Evolutionary conservation across 805 yeast genomes (phyloP).

Genomic region (Candida takata): DNA sequence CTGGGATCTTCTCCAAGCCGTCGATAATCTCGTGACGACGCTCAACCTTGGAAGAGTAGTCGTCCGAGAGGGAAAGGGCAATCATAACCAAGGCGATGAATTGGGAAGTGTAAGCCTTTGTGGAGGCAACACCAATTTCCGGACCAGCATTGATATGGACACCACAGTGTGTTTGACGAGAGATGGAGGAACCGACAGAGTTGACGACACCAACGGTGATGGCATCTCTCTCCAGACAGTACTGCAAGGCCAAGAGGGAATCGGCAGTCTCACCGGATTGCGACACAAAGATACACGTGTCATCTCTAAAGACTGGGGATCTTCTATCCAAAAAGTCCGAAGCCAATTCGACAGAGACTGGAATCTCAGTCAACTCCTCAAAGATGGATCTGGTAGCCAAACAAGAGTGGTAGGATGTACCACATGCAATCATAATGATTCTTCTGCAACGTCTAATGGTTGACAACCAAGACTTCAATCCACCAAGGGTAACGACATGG

Average conservation of each 20-base stretch:
- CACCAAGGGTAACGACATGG: conserved; percentile 76
- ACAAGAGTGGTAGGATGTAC: conserved; percentile 98
- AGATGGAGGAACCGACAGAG: conserved; percentile 93
- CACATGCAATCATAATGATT: conserved; percentile 97
- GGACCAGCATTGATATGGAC: conserved; percentile 99
- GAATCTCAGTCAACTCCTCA: conserved; percentile 94
- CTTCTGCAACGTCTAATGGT: conserved; percentile 92
- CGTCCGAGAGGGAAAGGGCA: conserved; percentile 92
- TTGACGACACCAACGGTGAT: conserved; percentile 96
- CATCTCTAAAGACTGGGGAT: conserved; percentile 98
- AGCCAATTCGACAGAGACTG: conserved; percentile 87
- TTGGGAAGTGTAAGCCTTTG: conserved; percentile 98
- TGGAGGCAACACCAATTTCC: conserved; percentile 98
- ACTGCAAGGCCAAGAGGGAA: conserved; percentile 88
- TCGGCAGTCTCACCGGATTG: conserved; percentile 99
- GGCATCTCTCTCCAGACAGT: conserved; percentile 95
- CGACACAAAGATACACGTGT: conserved; percentile 93
- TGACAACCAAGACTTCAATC: conserved; percentile 75
- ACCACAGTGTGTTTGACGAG: conserved; percentile 98
- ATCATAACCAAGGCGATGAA: conserved; percentile 95
- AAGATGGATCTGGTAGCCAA: conserved; percentile 93
- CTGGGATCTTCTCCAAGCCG: conserved; percentile 79
- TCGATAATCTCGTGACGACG: conserved; percentile 84
- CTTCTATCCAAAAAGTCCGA: conserved; percentile 91
- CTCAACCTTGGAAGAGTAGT: conserved; percentile 63